These are phyloP conservation scores for Epichloe gansuensis DNA, from an alignment of 2,329 filamentous ascomycete genomes.

Conservation along the genomic window DNA sequence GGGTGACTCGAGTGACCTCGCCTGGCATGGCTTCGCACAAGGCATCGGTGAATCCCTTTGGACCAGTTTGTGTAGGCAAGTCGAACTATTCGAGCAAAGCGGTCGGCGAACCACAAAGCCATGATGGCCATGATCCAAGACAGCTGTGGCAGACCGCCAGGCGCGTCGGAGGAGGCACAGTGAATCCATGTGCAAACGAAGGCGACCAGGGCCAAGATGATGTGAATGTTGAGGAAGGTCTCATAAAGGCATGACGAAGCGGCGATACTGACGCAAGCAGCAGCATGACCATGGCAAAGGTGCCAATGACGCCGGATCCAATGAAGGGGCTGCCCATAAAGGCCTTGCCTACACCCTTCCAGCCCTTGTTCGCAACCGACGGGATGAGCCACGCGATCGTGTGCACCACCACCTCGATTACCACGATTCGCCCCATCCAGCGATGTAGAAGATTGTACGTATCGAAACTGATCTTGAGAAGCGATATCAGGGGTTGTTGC, in stretches of 20 bases:
- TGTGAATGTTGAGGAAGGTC: slow-evolving; percentile 82
- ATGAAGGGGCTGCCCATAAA: slow-evolving; percentile 52
- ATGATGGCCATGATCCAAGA: slow-evolving; percentile 65
- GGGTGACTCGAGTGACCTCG: slow-evolving; percentile 57
- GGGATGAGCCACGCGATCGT: slow-evolving; percentile 64
- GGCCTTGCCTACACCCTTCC: slow-evolving; percentile 40
- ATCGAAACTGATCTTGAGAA: slow-evolving; percentile 85
- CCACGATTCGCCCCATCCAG: slow-evolving; percentile 67
- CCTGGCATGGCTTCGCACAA: slow-evolving; percentile 56
- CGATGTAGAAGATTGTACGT: slow-evolving; percentile 71
- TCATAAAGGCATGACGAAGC: slow-evolving; percentile 89
- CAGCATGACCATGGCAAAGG: slow-evolving; percentile 50
- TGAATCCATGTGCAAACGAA: slow-evolving; percentile 71
- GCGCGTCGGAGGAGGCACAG: slow-evolving; percentile 47
- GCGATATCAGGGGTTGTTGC: slow-evolving; percentile 80
- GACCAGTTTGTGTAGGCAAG: slow-evolving; percentile 57
- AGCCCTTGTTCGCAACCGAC: slow-evolving; percentile 52
- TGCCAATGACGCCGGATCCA: slow-evolving; percentile 49
- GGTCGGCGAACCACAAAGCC: slow-evolving; percentile 65
- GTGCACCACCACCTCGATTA: slow-evolving; percentile 56
- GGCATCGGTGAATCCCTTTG: slow-evolving; percentile 48
- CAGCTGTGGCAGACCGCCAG: slow-evolving; percentile 55
- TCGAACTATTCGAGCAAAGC: slow-evolving; percentile 48
- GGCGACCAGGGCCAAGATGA: slow-evolving; percentile 55
- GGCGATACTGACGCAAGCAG: slow-evolving; percentile 63